phyloP scores from a whole-genome alignment of 2,329 filamentous ascomycete species.

The Graphiopsis chlorocephala region DNA sequence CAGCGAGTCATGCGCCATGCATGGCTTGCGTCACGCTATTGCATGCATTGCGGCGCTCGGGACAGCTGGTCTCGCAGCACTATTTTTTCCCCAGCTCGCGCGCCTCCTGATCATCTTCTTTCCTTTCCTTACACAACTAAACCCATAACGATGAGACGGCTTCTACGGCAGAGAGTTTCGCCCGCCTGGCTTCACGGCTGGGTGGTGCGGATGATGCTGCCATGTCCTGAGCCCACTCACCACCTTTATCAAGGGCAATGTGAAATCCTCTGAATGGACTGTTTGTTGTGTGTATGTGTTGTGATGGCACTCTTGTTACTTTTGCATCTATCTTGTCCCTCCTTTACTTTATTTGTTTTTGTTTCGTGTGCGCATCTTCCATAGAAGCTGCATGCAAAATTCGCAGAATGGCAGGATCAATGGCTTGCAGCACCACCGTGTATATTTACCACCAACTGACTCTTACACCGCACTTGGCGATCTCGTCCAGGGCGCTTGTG shows the following conservation, averaged over 20 bases:
- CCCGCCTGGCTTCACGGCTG: slow-evolving; percentile 43
- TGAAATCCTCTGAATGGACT: slow-evolving; percentile 45
- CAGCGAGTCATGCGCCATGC: background rate
- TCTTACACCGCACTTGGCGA: background rate
- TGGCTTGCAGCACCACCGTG: background rate
- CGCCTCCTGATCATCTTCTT: slow-evolving; percentile 24
- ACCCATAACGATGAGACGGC: slow-evolving; percentile 74
- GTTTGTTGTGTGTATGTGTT: slow-evolving; percentile 10
- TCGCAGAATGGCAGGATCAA: background rate
- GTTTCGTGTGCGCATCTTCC: background rate
- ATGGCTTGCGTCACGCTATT: too few relatives aligned
- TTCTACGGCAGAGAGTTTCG: slow-evolving; percentile 48
- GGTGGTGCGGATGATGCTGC: slow-evolving; percentile 49
- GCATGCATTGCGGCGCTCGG: background rate
- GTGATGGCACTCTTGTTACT: background rate
- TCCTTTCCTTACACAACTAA: slow-evolving; percentile 68
- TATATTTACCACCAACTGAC: background rate
- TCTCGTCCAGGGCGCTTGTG: background rate
- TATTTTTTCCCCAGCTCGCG: background rate
- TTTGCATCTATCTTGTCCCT: background rate
- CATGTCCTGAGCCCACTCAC: slow-evolving; percentile 46
- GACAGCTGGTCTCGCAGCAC: background rate
- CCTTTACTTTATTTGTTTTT: background rate
- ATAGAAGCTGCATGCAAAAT: background rate
- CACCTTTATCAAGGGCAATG: slow-evolving; percentile 45